Base-by-base conservation (phyloP, 1,139 yeast genomes). In the Lodderomyces metapsilosis region DNA sequence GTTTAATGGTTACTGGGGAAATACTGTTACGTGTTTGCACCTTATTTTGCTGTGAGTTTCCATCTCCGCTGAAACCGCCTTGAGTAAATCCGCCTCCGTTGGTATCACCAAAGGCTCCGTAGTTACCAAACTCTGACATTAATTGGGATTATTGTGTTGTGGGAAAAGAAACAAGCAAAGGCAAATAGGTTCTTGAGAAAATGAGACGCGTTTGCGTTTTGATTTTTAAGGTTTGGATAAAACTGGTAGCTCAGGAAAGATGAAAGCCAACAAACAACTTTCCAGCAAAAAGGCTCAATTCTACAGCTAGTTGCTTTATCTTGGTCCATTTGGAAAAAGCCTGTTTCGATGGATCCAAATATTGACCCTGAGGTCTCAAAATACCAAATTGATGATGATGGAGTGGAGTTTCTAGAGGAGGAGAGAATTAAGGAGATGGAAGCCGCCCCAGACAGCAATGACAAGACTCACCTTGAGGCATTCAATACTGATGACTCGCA, bases 1-100 rank as follows among this genome's bases (percentile, higher is more conserved):
- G 95, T 56, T 85, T 85, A 54, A 89, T 81, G 1, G 96, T 88
- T 11, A 88, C 92, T 0, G 97, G 95, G 1, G 89, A 83, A 37
- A 88, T 61, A 11, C 80, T 59, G 42, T 70, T 61, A 47, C 80
- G 62, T 42, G 66, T 53, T 49, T 64, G 68, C n/a, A 12, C 24
- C 24, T 36, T 24, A 15, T 23, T 39, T 11, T 34, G 37, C 45
- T 60, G 58, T 52, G 59, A 62, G 9, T 71, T 59, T 22, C 27
- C 34, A n/a, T 30, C 39, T 16, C 31, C 31, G 20, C 21, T 37
- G 43, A 67, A 72, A 2, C 71, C 74, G 21, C 74, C 71, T 50
- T 54, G 35, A 45, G 57, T 36, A 28, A 24, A 61, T 5, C 67
- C 68, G 13, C 66, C 71, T 40, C 63, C 66, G 28, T 56, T 59